These are phyloP conservation scores for Teratosphaeria viscida DNA, from an alignment of 2,329 filamentous ascomycete species.

Conservation along the genomic window DNA sequence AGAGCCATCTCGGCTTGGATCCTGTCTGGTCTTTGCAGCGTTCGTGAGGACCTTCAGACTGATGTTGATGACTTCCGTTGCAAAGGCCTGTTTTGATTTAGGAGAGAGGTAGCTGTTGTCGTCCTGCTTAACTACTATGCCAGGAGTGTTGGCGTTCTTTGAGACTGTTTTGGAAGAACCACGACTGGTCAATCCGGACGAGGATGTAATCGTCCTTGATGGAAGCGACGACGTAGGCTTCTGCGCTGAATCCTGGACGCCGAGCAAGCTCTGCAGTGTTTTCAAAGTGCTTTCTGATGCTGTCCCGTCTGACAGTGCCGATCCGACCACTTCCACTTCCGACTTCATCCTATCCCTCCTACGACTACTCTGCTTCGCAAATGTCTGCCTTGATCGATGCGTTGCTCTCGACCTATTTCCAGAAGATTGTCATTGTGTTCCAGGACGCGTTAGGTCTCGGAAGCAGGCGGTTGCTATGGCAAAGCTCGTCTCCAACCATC, in stretches of 20 bases:
- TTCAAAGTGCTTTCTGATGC: constrained; percentile 16
- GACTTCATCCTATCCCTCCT: background rate
- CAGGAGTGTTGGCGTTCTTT: background rate
- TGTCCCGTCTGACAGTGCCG: constrained; percentile 8
- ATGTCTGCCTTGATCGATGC: background rate
- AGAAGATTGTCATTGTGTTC: background rate
- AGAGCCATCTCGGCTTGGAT: background rate
- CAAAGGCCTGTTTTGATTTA: constrained; percentile 55
- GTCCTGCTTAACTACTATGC: background rate
- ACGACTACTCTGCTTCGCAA: background rate
- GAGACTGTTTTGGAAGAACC: background rate
- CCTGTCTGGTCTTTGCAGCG: constrained; percentile 42
- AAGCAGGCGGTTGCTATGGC: background rate
- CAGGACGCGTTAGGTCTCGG: background rate
- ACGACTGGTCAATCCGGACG: background rate
- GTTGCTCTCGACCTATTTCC: background rate
- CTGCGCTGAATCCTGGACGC: constrained; percentile 7
- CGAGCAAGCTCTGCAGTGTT: constrained; percentile 13
- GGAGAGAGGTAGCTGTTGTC: constrained; percentile 30
- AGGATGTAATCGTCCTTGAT: background rate
- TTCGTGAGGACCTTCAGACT: constrained; percentile 60
- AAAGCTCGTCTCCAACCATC: background rate
- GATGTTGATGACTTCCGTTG: constrained; percentile 63
- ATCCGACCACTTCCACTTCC: constrained; percentile 6
- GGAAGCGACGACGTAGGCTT: background rate